Conservation (phyloP, 192 early-diverging fungal genomes). For the Funneliformis mosseae region DNA sequence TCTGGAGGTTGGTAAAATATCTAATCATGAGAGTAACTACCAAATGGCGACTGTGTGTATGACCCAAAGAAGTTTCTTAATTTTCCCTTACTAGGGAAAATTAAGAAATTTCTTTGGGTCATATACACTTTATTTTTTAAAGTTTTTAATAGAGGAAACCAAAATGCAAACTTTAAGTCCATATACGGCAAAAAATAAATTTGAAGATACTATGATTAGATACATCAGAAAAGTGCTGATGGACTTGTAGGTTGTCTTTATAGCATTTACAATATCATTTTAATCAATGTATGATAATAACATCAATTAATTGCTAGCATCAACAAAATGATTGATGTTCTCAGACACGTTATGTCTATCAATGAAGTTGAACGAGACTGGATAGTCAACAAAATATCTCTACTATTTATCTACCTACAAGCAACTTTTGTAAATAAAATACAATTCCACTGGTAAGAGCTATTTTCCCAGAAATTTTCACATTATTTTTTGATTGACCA, state of each 20-base stretch:
- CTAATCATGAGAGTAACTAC: too few species aligned
- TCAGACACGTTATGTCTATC: conserved; percentile 17
- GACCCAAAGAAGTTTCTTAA: too few species aligned
- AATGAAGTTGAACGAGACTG: conserved; percentile 26
- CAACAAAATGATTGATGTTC: conserved; percentile 30
- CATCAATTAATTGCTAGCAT: conserved; percentile 24
- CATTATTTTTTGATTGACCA: too few species aligned
- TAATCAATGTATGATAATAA: conserved; percentile 21
- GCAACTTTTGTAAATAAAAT: conserved; percentile 26
- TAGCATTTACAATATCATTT: not conserved
- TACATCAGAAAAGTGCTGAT: conserved; percentile 19
- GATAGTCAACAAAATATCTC: conserved; percentile 30
- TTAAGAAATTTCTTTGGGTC: too few species aligned
- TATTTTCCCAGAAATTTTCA: conserved; percentile 31
- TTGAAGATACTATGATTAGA: conserved; percentile 6
- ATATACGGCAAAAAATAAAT: conserved; percentile 19
- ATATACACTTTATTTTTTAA: too few species aligned
- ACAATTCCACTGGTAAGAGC: conserved; percentile 21
- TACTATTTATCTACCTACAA: conserved; percentile 6
- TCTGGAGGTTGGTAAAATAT: too few species aligned
- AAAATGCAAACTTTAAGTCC: not conserved
- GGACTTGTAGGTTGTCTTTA: conserved; percentile 27
- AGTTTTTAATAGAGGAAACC: not conserved
- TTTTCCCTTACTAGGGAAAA: too few species aligned
- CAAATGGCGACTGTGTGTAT: too few species aligned